Percentiles rank a stretch among this genome's conserved stretches.
Evolutionary conservation across 2,329 filamentous ascomycete genomes (phyloP).

Genomic region (Leptodontidium sp.): DNA sequence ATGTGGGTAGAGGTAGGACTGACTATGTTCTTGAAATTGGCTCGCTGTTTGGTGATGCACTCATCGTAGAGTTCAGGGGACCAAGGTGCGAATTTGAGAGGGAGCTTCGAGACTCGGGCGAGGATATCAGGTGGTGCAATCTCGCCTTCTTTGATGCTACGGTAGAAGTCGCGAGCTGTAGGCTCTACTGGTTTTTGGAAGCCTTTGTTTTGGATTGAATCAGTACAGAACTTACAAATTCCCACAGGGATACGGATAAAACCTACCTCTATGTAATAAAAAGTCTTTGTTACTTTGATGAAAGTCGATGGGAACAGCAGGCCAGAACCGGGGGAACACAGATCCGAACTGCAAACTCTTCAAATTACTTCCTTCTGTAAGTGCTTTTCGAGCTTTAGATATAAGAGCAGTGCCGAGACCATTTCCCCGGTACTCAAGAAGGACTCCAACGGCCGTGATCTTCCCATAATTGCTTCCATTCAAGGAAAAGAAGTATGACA

Average conservation of each 20-base stretch:
- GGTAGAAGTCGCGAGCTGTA: slow-evolving; percentile 51
- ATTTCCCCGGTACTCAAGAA: slow-evolving; percentile 46
- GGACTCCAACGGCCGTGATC: slow-evolving; percentile 50
- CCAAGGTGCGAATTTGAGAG: slow-evolving; percentile 50
- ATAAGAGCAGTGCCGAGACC: slow-evolving; percentile 52
- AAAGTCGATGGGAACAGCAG: slow-evolving; percentile 52
- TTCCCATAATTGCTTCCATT: slow-evolving; percentile 41
- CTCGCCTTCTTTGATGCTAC: slow-evolving; percentile 48
- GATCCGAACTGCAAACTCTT: slow-evolving; percentile 44
- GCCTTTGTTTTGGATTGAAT: slow-evolving; percentile 28
- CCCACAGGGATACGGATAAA: too few species aligned
- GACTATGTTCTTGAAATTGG: slow-evolving; percentile 50
- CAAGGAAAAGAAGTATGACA: slow-evolving; percentile 45
- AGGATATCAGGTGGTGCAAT: slow-evolving; percentile 49
- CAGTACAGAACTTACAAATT: slow-evolving; percentile 29
- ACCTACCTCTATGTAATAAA: slow-evolving; percentile 50
- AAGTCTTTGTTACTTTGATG: slow-evolving; percentile 48
- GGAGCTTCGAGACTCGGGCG: slow-evolving; percentile 47
- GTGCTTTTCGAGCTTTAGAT: slow-evolving; percentile 38
- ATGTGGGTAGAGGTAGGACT: slow-evolving; percentile 23
- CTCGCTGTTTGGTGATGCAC: slow-evolving; percentile 50
- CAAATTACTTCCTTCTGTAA: slow-evolving; percentile 41
- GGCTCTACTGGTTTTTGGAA: slow-evolving; percentile 36
- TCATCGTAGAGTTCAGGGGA: slow-evolving; percentile 49
- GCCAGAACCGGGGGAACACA: slow-evolving; percentile 55